A percentile compares a stretch with the other conserved stretches of the same genome.
Conservation (phyloP, 345 rosid genomes). For the Jatropha curcas region DNA sequence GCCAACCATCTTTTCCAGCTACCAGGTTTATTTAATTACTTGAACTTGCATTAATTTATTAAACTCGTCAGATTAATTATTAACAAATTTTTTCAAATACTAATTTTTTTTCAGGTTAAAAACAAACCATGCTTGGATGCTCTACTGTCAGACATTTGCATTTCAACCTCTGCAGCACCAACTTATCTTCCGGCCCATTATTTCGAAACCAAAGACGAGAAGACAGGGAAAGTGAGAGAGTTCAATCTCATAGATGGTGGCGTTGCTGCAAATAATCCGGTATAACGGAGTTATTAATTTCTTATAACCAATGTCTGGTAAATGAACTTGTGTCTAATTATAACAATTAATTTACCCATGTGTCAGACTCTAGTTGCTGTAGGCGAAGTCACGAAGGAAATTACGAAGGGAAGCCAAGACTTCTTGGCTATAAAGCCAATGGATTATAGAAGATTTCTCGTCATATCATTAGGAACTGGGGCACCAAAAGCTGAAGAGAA, state of each 20-base stretch:
- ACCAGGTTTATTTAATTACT: constrained; percentile 30
- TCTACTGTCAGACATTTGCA: constrained; percentile 52
- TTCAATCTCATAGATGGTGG: constrained; percentile 80
- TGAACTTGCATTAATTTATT: no score
- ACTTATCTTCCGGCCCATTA: constrained; percentile 60
- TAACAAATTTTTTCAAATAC: no score
- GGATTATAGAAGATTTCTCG: constrained; percentile 50
- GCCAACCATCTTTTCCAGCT: constrained; percentile 67
- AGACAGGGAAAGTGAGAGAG: constrained; percentile 34
- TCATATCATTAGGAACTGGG: constrained; percentile 66
- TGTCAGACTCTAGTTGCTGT: constrained; percentile 47
- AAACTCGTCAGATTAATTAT: background rate
- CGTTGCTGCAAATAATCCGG: constrained; percentile 75
- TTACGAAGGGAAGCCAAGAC: constrained; percentile 35
- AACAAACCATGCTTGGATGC: constrained; percentile 43
- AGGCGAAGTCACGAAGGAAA: constrained; percentile 51
- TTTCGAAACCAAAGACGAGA: constrained; percentile 36
- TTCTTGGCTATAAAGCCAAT: constrained; percentile 43
- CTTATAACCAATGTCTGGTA: no score
- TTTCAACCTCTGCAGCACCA: constrained; percentile 68
- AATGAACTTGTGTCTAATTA: no score
- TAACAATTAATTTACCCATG: background rate
- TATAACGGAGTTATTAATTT: no score
- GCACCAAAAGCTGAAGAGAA: constrained; percentile 33
- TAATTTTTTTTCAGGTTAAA: constrained; percentile 31